A percentile compares a stretch with the other conserved stretches of the same genome.
Evolutionary conservation across 1,139 yeast genomes (phyloP).

Genomic region (Yamadazyma atmosphaerica): DNA sequence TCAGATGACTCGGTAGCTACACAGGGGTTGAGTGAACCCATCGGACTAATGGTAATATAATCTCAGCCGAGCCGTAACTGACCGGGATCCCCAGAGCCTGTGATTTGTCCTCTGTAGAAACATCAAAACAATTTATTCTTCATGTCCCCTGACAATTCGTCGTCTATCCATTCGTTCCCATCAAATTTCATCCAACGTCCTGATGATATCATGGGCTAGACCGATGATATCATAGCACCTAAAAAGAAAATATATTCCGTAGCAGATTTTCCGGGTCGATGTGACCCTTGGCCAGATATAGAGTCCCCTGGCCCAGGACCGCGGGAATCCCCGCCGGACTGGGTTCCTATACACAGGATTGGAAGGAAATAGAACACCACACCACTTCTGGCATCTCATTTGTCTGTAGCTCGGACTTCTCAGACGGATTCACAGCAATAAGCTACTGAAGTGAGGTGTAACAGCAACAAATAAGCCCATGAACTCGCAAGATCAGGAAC

Average conservation of each 20-base stretch:
- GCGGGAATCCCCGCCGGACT: too few species aligned
- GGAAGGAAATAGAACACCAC: too few species aligned
- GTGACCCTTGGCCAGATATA: conserved; percentile 22
- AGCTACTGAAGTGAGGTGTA: too few species aligned
- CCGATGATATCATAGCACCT: conserved; percentile 9
- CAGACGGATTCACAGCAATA: background rate
- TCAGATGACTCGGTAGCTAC: conserved; percentile 1
- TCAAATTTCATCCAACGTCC: too few species aligned
- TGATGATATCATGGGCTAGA: conserved; percentile 3
- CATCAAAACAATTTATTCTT: too few species aligned
- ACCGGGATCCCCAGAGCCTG: conserved; percentile 10
- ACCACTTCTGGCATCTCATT: conserved; percentile 8
- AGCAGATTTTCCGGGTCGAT: conserved; percentile 19
- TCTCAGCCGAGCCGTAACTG: conserved; percentile 3
- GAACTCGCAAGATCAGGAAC: background rate
- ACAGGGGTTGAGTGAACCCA: too few species aligned
- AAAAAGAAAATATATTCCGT: conserved; percentile 1
- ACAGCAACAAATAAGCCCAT: background rate
- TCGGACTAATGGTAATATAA: conserved; percentile 8
- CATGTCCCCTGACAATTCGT: background rate
- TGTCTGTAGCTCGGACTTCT: background rate
- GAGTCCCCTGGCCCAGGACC: too few species aligned
- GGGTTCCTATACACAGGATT: background rate
- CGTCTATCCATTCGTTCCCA: too few species aligned
- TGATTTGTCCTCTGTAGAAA: too few species aligned